Evolutionary conservation across 768 basidiomycete genomes (phyloP).

Genomic region (Lenzites betulinus): DNA sequence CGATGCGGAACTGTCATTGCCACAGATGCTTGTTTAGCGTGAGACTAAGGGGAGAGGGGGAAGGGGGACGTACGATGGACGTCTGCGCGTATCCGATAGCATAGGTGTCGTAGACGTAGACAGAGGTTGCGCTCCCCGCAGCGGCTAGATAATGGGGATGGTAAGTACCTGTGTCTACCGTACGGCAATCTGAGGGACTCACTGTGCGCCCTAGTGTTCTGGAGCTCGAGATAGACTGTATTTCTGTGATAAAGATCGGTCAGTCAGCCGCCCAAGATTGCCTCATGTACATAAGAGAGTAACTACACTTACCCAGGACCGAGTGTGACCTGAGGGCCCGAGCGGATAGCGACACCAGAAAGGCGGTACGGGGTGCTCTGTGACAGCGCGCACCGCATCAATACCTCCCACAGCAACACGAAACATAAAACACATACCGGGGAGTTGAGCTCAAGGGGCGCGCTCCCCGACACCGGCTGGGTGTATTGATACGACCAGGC

Average conservation of each 20-base stretch:
- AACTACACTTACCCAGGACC: conserved; percentile 17
- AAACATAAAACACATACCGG: conserved; percentile 8
- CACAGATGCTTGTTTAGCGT: too few relatives aligned
- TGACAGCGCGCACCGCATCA: too few relatives aligned
- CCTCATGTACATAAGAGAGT: too few relatives aligned
- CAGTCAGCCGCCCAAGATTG: too few relatives aligned
- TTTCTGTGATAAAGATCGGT: background rate
- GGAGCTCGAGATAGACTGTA: conserved; percentile 16
- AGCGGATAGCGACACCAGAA: conserved; percentile 18
- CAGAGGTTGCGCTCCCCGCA: conserved; percentile 12
- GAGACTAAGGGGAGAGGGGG: too few relatives aligned
- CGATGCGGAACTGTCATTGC: conserved; percentile 18
- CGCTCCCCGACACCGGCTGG: conserved; percentile 1
- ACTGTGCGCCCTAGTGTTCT: conserved; percentile 21
- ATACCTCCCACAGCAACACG: background rate
- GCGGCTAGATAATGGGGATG: conserved; percentile 4
- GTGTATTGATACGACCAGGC: conserved; percentile 20
- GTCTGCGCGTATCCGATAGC: conserved; percentile 26
- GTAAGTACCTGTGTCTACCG: background rate
- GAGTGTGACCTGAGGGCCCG: conserved; percentile 17
- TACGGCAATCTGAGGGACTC: background rate
- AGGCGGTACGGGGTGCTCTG: conserved; percentile 15
- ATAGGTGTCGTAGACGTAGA: conserved; percentile 24
- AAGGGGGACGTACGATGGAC: conserved; percentile 14
- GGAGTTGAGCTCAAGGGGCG: conserved; percentile 16